Evolutionary conservation across 208 protist species (phyloP), one percentile per base, ranked within the genome.

Genomic region (Crithidia sp.): DNA sequence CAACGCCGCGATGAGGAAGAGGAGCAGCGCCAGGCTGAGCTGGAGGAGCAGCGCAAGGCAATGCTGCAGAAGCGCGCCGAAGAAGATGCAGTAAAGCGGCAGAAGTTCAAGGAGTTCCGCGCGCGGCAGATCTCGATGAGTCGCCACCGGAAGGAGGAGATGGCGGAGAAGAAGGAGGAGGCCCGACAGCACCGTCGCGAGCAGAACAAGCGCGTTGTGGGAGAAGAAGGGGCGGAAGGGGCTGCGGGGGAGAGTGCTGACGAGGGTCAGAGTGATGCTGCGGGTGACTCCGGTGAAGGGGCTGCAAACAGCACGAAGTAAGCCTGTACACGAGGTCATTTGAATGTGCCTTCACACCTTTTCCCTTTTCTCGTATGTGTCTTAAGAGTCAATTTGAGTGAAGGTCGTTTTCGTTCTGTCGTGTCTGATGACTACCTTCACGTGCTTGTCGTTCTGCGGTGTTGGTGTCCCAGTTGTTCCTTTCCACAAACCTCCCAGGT

Each of bases 31-130:
- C 72, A 69, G 8, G 81, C 76, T 2, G 83, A 88, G 61, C 66
- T 90, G 74, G 88, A 91, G 65, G 82, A 84, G 64, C 81, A 85
- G 49, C 78, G 84, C 12, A 76, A 85, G 67, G 83, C 55, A 28
- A 83, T 92, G 52, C 61, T 95, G 47, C 65, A 65, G 19, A 83
- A 92, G 54, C 85, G 89, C 3, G 84, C 71, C 5, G 67, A 84
- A 64, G 90, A 95, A 77, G 88, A 93, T 17, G 79, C 73, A 49
- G 62, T 78, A 54, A 92, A 94, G 82, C 77, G 84, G 64, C 63
- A 87, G 63, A 85, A 83, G 70, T 94, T 95, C 62, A 89, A 86
- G 65, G 83, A 93, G 58, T 95, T 93, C 52, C 86, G 91, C 17
- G 86, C 88, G 0, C 58, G 60, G 65, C 89, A 95, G 71, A 80